Evolutionary conservation across 805 yeast genomes (phyloP), one percentile per base, ranked within the genome.

Genomic region (Phaffomyces antillensis): DNA sequence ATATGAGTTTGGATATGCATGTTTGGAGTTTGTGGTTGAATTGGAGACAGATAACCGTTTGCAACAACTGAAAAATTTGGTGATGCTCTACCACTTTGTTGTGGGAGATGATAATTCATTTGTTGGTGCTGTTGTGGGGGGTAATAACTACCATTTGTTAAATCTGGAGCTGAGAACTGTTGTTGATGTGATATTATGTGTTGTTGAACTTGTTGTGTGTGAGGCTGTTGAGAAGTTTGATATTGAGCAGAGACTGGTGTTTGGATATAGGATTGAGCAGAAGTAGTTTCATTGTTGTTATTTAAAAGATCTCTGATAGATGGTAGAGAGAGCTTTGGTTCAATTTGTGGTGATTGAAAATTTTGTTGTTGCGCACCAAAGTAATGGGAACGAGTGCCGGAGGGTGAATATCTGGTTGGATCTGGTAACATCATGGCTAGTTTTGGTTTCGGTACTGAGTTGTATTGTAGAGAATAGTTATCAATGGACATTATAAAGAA

Each of bases 371-470:
- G 43, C 5, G 38, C 20, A 16, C 17, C n/a, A 7, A 37, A 35
- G 25, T n/a, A 37, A 8, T 37, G 37, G 13, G 24, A 13, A 9
- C 37, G 20, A 18, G 4, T 28, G 9, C n/a, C 28, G 15, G 47
- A 42, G 10, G 54, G 46, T 3, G 53, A 44, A 34, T 48, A 44
- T 37, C 51, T 47, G 12, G 48, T n/a, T 10, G 58, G 56, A 34
- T 51, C 52, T 13, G 58, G 58, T 2, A 52, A 46, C 50, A 51
- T 46, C 53, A 51, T 49, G 13, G 44, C 37, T 13, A 53, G 44
- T 36, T 46, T 47, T 20, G 53, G 53, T 31, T 46, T 50, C 30
- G 15, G 11, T 28, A 28, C 4, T 28, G 30, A 10, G 13, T 28
- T 28, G 5, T 24, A 32, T 15, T 49, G 48, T 15, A 39, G 26